These are phyloP conservation scores for Aureoboletus auriporus DNA, from an alignment of 768 basidiomycete genomes.

Conservation along the genomic window DNA sequence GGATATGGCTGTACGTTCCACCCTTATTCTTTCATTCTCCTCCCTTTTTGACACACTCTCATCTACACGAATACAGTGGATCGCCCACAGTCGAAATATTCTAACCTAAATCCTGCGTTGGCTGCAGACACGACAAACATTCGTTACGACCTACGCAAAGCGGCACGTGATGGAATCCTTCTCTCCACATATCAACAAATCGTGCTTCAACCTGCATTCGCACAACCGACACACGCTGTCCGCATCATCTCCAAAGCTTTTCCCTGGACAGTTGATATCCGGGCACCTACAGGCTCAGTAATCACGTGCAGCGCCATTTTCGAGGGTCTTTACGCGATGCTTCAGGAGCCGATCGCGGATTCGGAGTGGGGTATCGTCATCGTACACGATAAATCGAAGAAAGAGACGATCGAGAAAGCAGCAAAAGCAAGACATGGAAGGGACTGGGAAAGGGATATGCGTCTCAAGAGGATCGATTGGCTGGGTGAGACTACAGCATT, in stretches of 20 bases:
- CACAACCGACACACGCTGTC: conserved; percentile 31
- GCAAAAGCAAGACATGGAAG: conserved; percentile 44
- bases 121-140: conserved; percentile 48
- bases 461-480: conserved; percentile 58
- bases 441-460: conserved; percentile 28
- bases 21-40: neutral
- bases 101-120: conserved; percentile 50
- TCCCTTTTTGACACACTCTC: neutral
- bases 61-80: conserved; percentile 9
- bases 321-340: conserved; percentile 43
- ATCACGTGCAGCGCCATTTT: conserved; percentile 54
- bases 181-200: conserved; percentile 40
- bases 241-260: conserved; percentile 58
- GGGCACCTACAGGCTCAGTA: conserved; percentile 24
- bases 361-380: conserved; percentile 63
- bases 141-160: conserved; percentile 46
- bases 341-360: conserved; percentile 55
- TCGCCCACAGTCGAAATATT: conserved; percentile 37
- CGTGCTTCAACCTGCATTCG: conserved; percentile 35
- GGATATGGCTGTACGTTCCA: conserved; percentile 17
- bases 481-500: conserved; percentile 57
- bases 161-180: conserved; percentile 40
- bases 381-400: conserved; percentile 38
- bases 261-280: conserved; percentile 63
- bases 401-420: conserved; percentile 45